A percentile compares a stretch with the other conserved stretches of the same genome.
These are phyloP conservation scores for Chlorociboria aeruginascens DNA, from an alignment of 495 filamentous ascomycete species.

Conservation along the genomic window DNA sequence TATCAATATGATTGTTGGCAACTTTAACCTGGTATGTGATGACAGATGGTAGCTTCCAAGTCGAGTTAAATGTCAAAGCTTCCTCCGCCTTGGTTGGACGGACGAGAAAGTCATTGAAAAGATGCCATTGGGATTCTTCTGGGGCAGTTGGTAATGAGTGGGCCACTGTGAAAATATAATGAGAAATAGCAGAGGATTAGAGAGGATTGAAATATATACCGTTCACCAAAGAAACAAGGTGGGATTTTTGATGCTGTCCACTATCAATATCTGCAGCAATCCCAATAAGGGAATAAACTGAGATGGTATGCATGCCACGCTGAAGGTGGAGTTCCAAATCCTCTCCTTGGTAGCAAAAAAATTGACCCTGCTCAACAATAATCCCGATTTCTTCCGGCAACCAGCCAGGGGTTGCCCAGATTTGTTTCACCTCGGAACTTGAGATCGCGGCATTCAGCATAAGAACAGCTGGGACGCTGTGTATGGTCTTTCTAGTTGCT, in stretches of 20 bases:
- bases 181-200: not conserved
- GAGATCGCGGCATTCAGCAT: conserved; percentile 72
- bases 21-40: conserved; percentile 72
- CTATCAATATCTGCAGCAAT: conserved; percentile 80
- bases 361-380: conserved; percentile 59
- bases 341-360: conserved; percentile 84
- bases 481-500: conserved; percentile 64
- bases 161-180: conserved; percentile 39
- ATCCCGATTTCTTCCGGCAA: conserved; percentile 87
- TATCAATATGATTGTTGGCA: conserved; percentile 62
- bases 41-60: conserved; percentile 86
- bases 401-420: conserved; percentile 84
- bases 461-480: conserved; percentile 66
- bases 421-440: conserved; percentile 54
- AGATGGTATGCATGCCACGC: conserved; percentile 51
- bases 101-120: conserved; percentile 97
- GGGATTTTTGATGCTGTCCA: conserved; percentile 69
- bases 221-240: conserved; percentile 85
- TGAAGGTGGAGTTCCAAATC: conserved; percentile 61
- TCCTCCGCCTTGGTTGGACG: conserved; percentile 65
- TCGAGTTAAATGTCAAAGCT: conserved; percentile 73
- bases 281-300: conserved; percentile 86
- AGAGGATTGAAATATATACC: conserved; percentile 29
- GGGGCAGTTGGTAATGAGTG: conserved; percentile 47
- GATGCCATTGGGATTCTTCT: conserved; percentile 61